These are phyloP conservation scores for Curvularia hawaiiensis DNA, from an alignment of 2,329 filamentous ascomycete genomes.

Conservation along the genomic window DNA sequence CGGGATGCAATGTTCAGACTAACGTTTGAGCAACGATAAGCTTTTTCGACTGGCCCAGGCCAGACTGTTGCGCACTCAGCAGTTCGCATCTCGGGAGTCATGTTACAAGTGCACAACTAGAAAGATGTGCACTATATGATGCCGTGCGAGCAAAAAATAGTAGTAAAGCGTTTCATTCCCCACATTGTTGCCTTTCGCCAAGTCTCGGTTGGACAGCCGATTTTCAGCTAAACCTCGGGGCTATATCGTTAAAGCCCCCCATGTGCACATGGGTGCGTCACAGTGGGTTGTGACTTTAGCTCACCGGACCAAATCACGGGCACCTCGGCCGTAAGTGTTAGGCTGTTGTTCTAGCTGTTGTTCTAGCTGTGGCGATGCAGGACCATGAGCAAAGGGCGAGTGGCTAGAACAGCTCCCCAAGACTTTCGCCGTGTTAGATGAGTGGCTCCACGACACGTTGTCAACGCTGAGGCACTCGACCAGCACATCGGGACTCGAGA, in stretches of 20 bases:
- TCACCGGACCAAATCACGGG: background rate
- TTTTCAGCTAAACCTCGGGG: conserved; percentile 3
- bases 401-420: background rate
- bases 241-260: background rate
- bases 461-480: background rate
- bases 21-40: conserved; percentile 11
- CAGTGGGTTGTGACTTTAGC: background rate
- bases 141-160: background rate
- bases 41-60: conserved; percentile 2
- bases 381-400: background rate
- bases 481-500: conserved; percentile 3
- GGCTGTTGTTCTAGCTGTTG: background rate
- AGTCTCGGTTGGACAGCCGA: background rate
- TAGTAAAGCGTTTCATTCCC: background rate
- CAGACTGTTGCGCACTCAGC: background rate
- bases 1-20: conserved; percentile 6
- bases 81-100: background rate
- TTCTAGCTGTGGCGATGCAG: conserved; percentile 2
- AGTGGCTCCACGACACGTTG: background rate
- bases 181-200: background rate
- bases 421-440: background rate
- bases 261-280: conserved; percentile 10
- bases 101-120: background rate
- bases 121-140: background rate
- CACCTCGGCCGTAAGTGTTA: background rate